These are phyloP conservation scores for Camellia japonica DNA, from an alignment of 148 eudicot genomes.

Conservation along the genomic window DNA sequence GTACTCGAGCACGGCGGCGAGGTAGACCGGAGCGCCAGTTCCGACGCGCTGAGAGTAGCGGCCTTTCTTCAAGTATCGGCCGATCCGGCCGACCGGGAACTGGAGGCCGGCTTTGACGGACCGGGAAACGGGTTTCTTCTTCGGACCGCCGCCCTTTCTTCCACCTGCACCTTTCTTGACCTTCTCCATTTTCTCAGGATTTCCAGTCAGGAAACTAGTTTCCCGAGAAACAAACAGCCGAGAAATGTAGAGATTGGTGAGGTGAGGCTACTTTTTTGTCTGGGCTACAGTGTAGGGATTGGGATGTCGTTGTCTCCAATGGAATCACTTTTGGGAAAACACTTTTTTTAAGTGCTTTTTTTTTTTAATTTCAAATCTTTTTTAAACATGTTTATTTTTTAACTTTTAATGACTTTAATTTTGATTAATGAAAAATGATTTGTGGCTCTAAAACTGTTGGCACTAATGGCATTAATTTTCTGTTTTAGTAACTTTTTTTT, in stretches of 20 bases:
- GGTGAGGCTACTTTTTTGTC: too few relatives aligned
- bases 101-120: conserved; percentile 14
- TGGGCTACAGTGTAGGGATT: too few relatives aligned
- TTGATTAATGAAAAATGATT: too few relatives aligned
- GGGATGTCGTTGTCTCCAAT: too few relatives aligned
- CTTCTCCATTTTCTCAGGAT: not conserved
- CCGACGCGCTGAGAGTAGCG: conserved; percentile 14
- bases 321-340: too few relatives aligned
- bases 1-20: conserved; percentile 14
- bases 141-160: conserved; percentile 11
- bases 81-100: conserved; percentile 12
- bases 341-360: too few relatives aligned
- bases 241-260: not conserved
- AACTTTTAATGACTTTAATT: too few relatives aligned
- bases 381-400: too few relatives aligned
- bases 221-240: conserved; percentile 6
- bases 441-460: too few relatives aligned
- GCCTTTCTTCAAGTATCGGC: conserved; percentile 18
- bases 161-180: conserved; percentile 3
- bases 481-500: too few relatives aligned
- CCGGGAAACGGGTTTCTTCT: conserved; percentile 12
- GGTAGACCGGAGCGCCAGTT: conserved; percentile 11
- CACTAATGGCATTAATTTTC: too few relatives aligned
- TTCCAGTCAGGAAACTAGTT: not conserved
- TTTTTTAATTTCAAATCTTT: too few relatives aligned